Evolutionary conservation across 768 basidiomycete species (phyloP).

Genomic region (Agrocybe praecox): DNA sequence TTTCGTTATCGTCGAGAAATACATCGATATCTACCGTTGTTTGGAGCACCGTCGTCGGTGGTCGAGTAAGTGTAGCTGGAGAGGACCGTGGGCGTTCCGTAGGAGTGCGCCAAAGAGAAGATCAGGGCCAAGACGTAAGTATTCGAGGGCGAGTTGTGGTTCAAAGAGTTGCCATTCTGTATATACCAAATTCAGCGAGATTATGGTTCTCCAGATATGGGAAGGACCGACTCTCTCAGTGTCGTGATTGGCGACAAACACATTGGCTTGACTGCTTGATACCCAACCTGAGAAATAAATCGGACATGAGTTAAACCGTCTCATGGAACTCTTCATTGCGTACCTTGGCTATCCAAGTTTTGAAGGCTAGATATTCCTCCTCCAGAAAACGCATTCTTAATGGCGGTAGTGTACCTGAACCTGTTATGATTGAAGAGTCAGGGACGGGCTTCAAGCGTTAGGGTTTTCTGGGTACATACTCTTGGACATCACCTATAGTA

Average conservation of each 20-base stretch:
- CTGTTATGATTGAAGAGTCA: slow-evolving; percentile 21
- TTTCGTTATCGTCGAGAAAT: background rate
- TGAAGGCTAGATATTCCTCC: slow-evolving; percentile 54
- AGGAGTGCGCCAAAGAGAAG: slow-evolving; percentile 69
- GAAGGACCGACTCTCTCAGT: slow-evolving; percentile 53
- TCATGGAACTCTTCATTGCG: background rate
- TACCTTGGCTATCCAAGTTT: slow-evolving; percentile 53
- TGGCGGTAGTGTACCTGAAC: slow-evolving; percentile 60
- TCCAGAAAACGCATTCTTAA: slow-evolving; percentile 54
- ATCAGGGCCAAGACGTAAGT: slow-evolving; percentile 61
- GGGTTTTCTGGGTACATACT: slow-evolving; percentile 34
- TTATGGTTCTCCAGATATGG: background rate
- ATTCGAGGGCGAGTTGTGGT: slow-evolving; percentile 63
- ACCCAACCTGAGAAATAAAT: slow-evolving; percentile 52
- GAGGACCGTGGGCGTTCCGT: slow-evolving; percentile 65
- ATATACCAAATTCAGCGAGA: background rate
- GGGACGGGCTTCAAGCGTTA: background rate
- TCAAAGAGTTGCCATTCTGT: slow-evolving; percentile 56
- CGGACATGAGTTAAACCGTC: background rate
- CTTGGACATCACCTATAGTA: slow-evolving; percentile 59
- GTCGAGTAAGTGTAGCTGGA: slow-evolving; percentile 58
- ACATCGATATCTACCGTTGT: slow-evolving; percentile 39
- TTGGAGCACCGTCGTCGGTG: slow-evolving; percentile 61
- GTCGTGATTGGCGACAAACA: slow-evolving; percentile 72
- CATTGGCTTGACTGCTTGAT: slow-evolving; percentile 52